Evolutionary conservation across 1,284 basidiomycete genomes (phyloP).

Genomic region (Cryptococcus deneoformans): DNA sequence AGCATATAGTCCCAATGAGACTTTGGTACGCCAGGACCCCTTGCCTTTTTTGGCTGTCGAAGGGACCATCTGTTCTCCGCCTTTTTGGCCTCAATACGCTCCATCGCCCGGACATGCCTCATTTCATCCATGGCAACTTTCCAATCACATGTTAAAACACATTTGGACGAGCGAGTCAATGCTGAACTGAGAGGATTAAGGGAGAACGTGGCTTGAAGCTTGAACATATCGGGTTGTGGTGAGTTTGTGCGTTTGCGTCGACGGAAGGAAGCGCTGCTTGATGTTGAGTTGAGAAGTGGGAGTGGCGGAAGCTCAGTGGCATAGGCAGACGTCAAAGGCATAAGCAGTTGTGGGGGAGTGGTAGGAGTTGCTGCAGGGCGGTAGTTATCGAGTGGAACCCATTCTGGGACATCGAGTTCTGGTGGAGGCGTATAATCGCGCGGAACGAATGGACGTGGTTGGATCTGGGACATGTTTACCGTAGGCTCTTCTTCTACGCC

Average conservation of each 20-base stretch:
- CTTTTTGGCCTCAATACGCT: conserved; percentile 82
- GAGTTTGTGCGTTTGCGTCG: conserved; percentile 27
- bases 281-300: conserved; percentile 25
- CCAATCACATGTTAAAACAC: conserved; percentile 44
- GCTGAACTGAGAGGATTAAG: conserved; percentile 38
- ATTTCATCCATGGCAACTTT: conserved; percentile 68
- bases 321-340: conserved; percentile 40
- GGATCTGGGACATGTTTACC: conserved; percentile 10
- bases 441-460: conserved; percentile 9
- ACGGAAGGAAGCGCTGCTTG: background rate
- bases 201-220: conserved; percentile 30
- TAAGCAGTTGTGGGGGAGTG: conserved; percentile 24
- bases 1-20: conserved; percentile 94
- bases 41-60: conserved; percentile 91
- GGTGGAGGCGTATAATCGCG: conserved; percentile 9
- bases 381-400: conserved; percentile 41
- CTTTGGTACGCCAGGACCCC: conserved; percentile 75
- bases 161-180: conserved; percentile 36
- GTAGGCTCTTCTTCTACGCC: background rate
- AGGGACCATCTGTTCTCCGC: conserved; percentile 83
- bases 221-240: conserved; percentile 27
- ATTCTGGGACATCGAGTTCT: conserved; percentile 22
- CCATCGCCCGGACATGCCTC: conserved; percentile 72
- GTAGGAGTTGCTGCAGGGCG: conserved; percentile 21
- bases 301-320: conserved; percentile 29